These are phyloP conservation scores for Pestalotiopsis sp. DNA, from an alignment of 2,329 filamentous ascomycete species.

Conservation along the genomic window DNA sequence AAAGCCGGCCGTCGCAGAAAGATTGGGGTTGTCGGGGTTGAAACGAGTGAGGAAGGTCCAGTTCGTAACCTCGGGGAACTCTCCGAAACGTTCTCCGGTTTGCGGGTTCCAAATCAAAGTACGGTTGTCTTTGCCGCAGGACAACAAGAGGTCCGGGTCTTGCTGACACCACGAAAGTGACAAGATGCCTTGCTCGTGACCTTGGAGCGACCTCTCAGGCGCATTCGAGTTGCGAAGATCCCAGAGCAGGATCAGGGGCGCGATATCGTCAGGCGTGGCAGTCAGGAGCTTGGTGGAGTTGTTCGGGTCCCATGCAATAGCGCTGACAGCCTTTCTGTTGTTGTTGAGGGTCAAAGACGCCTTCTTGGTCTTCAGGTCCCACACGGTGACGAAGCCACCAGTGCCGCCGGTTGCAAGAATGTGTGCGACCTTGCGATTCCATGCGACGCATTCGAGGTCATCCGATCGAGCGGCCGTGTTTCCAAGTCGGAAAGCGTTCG, in stretches of 20 bases:
- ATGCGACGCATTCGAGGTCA: slow-evolving; percentile 94
- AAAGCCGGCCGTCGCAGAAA: slow-evolving; percentile 94
- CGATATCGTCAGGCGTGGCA: slow-evolving; percentile 84
- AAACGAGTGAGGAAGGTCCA: slow-evolving; percentile 97
- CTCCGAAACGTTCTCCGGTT: slow-evolving; percentile 82
- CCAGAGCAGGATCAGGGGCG: slow-evolving; percentile 89
- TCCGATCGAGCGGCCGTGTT: slow-evolving; percentile 86
- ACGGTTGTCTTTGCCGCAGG: slow-evolving; percentile 94
- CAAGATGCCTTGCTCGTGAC: slow-evolving; percentile 91
- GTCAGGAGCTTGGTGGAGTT: slow-evolving; percentile 94
- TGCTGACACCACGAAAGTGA: slow-evolving; percentile 95
- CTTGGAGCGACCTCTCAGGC: slow-evolving; percentile 82
- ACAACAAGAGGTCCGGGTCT: slow-evolving; percentile 84
- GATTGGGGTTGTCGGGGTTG: slow-evolving; percentile 87
- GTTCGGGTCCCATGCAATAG: slow-evolving; percentile 96
- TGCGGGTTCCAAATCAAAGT: slow-evolving; percentile 96
- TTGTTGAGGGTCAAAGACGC: slow-evolving; percentile 95
- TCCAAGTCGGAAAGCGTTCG: slow-evolving; percentile 84
- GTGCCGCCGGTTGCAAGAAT: slow-evolving; percentile 93
- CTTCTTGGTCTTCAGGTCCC: slow-evolving; percentile 98
- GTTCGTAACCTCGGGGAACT: slow-evolving; percentile 97
- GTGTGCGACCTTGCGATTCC: slow-evolving; percentile 97
- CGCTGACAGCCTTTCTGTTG: slow-evolving; percentile 89
- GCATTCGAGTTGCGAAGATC: slow-evolving; percentile 95
- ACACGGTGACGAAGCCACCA: slow-evolving; percentile 94